Evolutionary conservation across 202 grass and related monocot genomes (phyloP), one percentile per base, ranked within the genome.

Genomic region (Miscanthus sacchariflorus): DNA sequence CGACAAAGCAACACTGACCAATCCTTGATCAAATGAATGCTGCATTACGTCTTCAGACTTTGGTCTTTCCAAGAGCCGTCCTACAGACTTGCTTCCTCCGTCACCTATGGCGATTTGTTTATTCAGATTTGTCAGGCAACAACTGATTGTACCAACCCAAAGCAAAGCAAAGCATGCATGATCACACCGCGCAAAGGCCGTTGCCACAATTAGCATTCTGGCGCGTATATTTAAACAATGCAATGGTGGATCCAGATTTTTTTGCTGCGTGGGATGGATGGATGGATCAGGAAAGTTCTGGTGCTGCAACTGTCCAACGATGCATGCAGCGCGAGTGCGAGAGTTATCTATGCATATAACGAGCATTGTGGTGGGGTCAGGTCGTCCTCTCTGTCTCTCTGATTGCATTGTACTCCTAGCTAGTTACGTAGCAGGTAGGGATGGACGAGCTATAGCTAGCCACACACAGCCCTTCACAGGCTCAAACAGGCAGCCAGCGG

Each of bases 251-350:
- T 78, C 33, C 23, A 85, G 82, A 86, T 89, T 71, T 88, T 78
- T 68, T 88, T 44, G 65, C 25, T 50, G 86, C 21, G 56, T 9
- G 46, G 23, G 44, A 35, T 35, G 39, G 69, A 74, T 77, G 28
- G 82, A 88, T 82, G 44, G 65, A 30, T 78, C 86, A 7, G 58
- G 86, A 91, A 91, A 78, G 78, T 82, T 91, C 86, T 91, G 82
- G 90, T 56, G 42, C 10, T 44, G 68, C 72, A 35, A 56, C 66
- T 82, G 78, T 73, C 82, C 82, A 82, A 72, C 78, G 43, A 30
- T 77, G 86, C 86, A 73, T 10, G 58, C 58, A 23, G 58, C 58
- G 21, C 58, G 58, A 63, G 33, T 78, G 58, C 23, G 50, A 12
- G 90, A 77, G 58, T 88, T 85, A n/a, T 81, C 44, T 78, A 90